Percentiles rank a stretch among this genome's conserved stretches.
phyloP scores from a whole-genome alignment of 139 green algal species.

The Ostreobium quekettii region DNA sequence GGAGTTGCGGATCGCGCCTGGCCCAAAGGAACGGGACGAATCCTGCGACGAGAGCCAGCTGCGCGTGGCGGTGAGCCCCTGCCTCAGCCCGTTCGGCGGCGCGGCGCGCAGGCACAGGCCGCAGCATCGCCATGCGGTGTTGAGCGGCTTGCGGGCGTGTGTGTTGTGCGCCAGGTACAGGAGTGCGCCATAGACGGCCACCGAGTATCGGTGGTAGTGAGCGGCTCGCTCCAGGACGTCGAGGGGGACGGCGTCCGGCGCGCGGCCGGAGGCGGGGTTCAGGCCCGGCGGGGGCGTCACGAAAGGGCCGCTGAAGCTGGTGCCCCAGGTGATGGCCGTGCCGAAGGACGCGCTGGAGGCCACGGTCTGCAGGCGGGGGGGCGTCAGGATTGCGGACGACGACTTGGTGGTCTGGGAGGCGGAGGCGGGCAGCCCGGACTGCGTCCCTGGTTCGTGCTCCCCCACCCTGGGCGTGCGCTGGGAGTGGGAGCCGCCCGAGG shows the following conservation, averaged over 20 bases:
- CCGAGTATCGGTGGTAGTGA: conserved; percentile 16
- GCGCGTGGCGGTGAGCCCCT: not conserved
- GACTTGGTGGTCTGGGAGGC: not conserved
- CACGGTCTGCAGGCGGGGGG: too few relatives aligned
- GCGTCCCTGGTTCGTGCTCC: not conserved
- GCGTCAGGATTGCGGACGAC: not conserved
- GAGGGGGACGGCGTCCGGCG: not conserved
- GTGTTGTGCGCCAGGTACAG: conserved; percentile 19
- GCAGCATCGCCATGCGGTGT: not conserved
- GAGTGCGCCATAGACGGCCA: conserved; percentile 14
- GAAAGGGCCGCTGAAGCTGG: not conserved
- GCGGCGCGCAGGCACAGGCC: conserved; percentile 9
- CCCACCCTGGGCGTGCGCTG: not conserved
- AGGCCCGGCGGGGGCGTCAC: not conserved
- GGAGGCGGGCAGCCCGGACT: not conserved
- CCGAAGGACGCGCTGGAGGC: not conserved
- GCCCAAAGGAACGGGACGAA: not conserved
- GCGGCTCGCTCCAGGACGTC: conserved; percentile 3
- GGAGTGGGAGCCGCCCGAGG: not conserved
- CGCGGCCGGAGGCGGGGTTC: too few relatives aligned
- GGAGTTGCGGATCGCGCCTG: too few relatives aligned
- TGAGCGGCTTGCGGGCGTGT: not conserved
- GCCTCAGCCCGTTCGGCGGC: not conserved
- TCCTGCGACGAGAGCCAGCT: not conserved
- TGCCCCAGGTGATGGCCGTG: conserved; percentile 5